Conservation (phyloP, 179 eudicot species). For the Beta macrorhiza region DNA sequence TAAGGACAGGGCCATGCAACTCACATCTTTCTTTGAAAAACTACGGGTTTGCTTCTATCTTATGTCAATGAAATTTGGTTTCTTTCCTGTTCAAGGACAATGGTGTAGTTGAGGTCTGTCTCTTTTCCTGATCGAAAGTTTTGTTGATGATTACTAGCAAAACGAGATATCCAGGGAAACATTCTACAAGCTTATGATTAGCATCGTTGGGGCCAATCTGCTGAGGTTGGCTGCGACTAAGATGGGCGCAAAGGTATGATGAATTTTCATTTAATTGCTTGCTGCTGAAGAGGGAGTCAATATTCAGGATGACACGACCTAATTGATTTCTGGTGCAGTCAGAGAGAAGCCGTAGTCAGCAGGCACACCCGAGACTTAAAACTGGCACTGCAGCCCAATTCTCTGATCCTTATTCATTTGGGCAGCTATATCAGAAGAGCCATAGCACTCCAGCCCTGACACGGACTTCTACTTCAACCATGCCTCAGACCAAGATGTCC, state of each 20-base stretch:
- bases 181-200: constrained; percentile 75
- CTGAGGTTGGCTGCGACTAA: constrained; percentile 77
- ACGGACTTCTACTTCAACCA: constrained; percentile 30
- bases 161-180: constrained; percentile 81
- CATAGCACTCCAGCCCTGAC: constrained; percentile 24
- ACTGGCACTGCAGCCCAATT: constrained; percentile 40
- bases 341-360: constrained; percentile 44
- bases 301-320: constrained; percentile 34
- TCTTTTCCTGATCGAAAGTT: constrained; percentile 8
- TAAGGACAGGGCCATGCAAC: constrained; percentile 81
- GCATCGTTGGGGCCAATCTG: constrained; percentile 91
- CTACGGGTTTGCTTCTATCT: constrained; percentile 48
- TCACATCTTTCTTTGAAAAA: constrained; percentile 54
- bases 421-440: constrained; percentile 43
- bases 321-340: constrained; percentile 38
- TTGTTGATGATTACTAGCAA: constrained; percentile 49
- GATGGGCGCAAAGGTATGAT: constrained; percentile 66
- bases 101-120: not conserved
- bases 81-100: not conserved
- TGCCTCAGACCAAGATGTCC: constrained; percentile 30
- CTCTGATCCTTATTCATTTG: constrained; percentile 42
- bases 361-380: constrained; percentile 39
- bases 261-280: constrained; percentile 3
- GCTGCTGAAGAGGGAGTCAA: not conserved
- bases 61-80: not conserved